Evolutionary conservation across 208 protist genomes (phyloP).

Genomic region (Trypanosoma cruzi): DNA sequence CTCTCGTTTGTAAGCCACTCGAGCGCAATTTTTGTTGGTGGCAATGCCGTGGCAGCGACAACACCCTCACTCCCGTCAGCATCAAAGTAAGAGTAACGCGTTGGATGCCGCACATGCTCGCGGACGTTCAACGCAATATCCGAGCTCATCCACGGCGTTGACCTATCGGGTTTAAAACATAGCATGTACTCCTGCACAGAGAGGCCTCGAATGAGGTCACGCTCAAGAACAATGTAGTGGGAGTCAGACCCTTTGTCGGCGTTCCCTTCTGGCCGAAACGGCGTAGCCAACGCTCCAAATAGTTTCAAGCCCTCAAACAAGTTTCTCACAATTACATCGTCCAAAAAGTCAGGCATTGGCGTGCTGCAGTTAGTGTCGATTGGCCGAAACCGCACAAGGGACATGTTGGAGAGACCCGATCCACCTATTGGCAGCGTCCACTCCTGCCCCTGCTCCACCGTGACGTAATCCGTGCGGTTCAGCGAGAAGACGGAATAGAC

Average conservation of each 20-base stretch:
- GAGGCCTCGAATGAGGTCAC: constrained; percentile 45
- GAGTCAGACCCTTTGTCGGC: no score
- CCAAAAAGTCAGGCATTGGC: constrained; percentile 39
- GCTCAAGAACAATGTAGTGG: constrained; percentile 54
- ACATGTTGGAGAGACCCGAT: constrained; percentile 57
- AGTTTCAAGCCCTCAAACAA: constrained; percentile 45
- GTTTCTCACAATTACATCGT: constrained; percentile 33
- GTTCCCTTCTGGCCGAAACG: background rate
- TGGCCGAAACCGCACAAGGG: constrained; percentile 46
- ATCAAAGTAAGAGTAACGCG: constrained; percentile 62
- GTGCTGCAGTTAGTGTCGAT: constrained; percentile 33
- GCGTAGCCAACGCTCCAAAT: constrained; percentile 21
- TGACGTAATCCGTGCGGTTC: constrained; percentile 55
- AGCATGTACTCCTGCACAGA: constrained; percentile 46
- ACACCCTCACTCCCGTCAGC: constrained; percentile 65
- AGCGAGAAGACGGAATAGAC: constrained; percentile 65
- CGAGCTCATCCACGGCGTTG: constrained; percentile 48
- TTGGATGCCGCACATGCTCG: constrained; percentile 43
- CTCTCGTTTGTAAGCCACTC: constrained; percentile 41
- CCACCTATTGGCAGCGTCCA: constrained; percentile 67
- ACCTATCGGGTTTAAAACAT: constrained; percentile 66
- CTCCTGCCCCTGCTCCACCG: constrained; percentile 71
- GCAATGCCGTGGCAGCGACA: constrained; percentile 38
- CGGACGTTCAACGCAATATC: constrained; percentile 45
- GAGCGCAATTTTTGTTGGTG: constrained; percentile 70